A percentile compares a stretch with the other conserved stretches of the same genome.
These are phyloP conservation scores for Hypoxylon fragiforme DNA, from an alignment of 495 filamentous ascomycete genomes.

Conservation along the genomic window DNA sequence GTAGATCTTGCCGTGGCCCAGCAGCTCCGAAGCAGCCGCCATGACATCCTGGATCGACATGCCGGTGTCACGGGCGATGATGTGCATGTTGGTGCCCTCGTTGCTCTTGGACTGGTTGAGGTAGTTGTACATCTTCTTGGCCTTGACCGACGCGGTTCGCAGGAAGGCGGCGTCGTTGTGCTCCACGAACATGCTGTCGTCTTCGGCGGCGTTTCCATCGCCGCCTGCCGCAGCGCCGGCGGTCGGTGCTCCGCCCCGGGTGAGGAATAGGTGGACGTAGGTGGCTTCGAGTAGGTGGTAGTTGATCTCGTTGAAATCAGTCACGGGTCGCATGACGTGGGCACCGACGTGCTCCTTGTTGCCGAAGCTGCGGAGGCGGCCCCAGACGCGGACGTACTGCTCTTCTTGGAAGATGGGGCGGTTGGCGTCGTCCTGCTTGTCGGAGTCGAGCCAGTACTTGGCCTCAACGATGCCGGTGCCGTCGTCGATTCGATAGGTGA, in stretches of 20 bases:
- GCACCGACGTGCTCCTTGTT: constrained; percentile 78
- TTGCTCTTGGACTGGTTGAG: constrained; percentile 68
- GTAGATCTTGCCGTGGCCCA: constrained; percentile 74
- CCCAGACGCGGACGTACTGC: constrained; percentile 80
- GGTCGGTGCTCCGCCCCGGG: constrained; percentile 58
- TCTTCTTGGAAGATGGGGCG: constrained; percentile 54
- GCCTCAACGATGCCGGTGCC: constrained; percentile 91
- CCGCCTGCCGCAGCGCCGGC: constrained; percentile 21
- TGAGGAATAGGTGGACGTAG: constrained; percentile 81
- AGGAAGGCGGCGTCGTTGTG: constrained; percentile 45
- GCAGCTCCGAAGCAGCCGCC: constrained; percentile 76
- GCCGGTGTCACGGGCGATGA: constrained; percentile 65
- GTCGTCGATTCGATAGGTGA: constrained; percentile 91
- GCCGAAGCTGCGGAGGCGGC: constrained; percentile 74
- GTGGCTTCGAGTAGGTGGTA: constrained; percentile 89
- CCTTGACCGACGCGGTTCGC: constrained; percentile 55
- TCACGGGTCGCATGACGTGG: constrained; percentile 76
- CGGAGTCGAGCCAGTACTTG: constrained; percentile 83
- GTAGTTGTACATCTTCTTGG: constrained; percentile 68
- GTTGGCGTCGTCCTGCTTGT: constrained; percentile 56
- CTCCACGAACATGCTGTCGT: constrained; percentile 58
- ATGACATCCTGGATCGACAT: constrained; percentile 69
- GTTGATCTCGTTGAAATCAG: constrained; percentile 87
- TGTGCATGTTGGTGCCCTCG: constrained; percentile 78
- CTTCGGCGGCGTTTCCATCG: constrained; percentile 44